Base-by-base conservation (phyloP, 768 basidiomycete species). In the Pleurotus tuoliensis region DNA sequence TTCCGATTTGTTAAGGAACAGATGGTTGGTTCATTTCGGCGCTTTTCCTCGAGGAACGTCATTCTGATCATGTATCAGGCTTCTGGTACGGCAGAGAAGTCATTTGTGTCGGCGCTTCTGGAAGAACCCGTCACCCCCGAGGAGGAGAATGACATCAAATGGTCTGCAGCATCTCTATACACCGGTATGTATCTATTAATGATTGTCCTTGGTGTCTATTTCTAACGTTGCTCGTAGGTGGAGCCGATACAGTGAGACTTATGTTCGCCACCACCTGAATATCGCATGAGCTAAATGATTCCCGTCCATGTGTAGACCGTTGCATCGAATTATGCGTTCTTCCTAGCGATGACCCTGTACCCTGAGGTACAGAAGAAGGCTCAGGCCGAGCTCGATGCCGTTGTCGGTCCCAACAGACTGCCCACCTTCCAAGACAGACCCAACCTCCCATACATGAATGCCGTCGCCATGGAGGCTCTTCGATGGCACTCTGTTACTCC, bases 121-220 rank as follows among this genome's bases (percentile, higher is more conserved):
- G 66, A 65, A 39, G 65, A 69, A n/a, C 58, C 64, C 4, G 57
- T 70, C 3, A 68, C 68, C 1, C 57, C 60, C 7, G 69, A 70
- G 9, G 67, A 73, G 39, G 70, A 74, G 48, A 67, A 65, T 40
- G 69, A 74, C 39, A 72, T 76, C 56, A 79, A 76, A 59, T 76
- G 76, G 75, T 69, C 71, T 8, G 69, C 75, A 30, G 79, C 75
- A 0, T 76, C 79, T 3, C 68, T 81, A 12, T 83, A 82, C 45
- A 73, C 57, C 34, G 22, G 38, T 46, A 24, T 22, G 39, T 9
- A n/a, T 11, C 8, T 11, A 34, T 11, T 3, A 34, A 9, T 34
- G 30, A 9, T 34, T 34, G 9, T 11, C 3, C 11, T 34, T 34
- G 30, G 11, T 34, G 9, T 44, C 3, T 44, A 44, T 44, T 22